Evolutionary conservation across 345 rosid species (phyloP).

Genomic region (Lepidium sativum): DNA sequence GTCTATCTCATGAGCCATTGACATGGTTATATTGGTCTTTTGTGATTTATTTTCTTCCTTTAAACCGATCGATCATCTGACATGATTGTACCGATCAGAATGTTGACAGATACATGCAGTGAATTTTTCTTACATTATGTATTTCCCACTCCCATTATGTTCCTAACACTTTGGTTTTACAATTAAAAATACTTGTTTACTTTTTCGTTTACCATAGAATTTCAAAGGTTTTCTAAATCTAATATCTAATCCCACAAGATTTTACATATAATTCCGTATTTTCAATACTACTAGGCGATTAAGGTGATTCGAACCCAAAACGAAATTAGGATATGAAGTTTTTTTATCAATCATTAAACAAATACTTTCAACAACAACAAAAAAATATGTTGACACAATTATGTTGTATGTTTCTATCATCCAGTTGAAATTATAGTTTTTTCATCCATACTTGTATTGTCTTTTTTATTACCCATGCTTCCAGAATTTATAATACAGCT

Average conservation of each 20-base stretch:
- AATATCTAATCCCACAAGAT: no score
- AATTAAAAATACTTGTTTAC: no score
- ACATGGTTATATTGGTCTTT: no score
- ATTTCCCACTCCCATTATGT: no score
- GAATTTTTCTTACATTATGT: not conserved
- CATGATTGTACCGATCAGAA: not conserved
- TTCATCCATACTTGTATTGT: no score
- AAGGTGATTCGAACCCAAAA: not conserved
- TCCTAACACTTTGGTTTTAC: no score
- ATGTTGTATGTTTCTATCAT: not conserved
- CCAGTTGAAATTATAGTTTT: not conserved
- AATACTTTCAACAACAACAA: constrained; percentile 5
- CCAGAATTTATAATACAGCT: constrained; percentile 7
- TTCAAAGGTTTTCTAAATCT: no score
- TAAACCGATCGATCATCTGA: no score
- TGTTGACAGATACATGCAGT: not conserved
- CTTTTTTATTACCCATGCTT: constrained; percentile 11
- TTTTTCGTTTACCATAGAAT: no score
- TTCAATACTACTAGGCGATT: no score
- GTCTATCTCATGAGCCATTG: not conserved
- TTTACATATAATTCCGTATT: no score
- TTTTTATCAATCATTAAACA: constrained; percentile 1
- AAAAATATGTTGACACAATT: not conserved
- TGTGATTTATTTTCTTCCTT: no score
- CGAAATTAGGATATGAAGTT: not conserved